Evolutionary conservation across 495 filamentous ascomycete species (phyloP), one percentile per base, ranked within the genome.

Genomic region (Annulohypoxylon bovei): DNA sequence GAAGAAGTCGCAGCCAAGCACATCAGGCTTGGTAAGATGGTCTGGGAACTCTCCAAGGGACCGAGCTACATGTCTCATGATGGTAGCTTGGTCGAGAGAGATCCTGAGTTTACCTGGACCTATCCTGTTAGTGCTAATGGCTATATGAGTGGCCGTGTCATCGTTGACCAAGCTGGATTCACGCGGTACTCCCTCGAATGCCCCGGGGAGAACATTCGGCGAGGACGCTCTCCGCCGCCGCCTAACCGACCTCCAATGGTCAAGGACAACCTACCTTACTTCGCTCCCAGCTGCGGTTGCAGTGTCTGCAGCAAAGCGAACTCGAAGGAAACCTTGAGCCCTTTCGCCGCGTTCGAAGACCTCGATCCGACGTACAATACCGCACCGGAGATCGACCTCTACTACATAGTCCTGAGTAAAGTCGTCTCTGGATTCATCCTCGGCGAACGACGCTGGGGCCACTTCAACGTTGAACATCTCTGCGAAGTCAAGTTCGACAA

Each of bases 1-100:
- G 39, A 52, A 9, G 54, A 68, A 12, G 50, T 42, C 2, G 16
- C 11, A n/a, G 60, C 55, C 8, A 74, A 74, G 44, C 75, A 77
- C 12, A 60, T 77, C 54, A 62, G 30, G 28, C 74, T 80, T 0
- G 80, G 80, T 35, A 76, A 72, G 63, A 47, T 71, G 18, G 78
- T 74, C 69, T 82, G 80, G 80, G 75, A 80, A 42, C 74, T 82
- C 4, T 65, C 75, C 6, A 78, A 79, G 60, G 62, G 70, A 47
- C 78, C 80, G 1, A 74, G 58, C 8, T 80, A 81, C 52, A 80
- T 71, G 66, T 65, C 79, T 1, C 79, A 82, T 12, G 73, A 81
- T 7, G 80, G 80, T 6, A 53, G 59, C 20, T 53, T 80, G 30
- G 69, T 70, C 37, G 62, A 68, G n/a, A 68, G 55, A 22, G 28